Percentiles rank a stretch among this genome's conserved stretches.
phyloP scores from a whole-genome alignment of 345 rosid genomes.

The Arabidopsis arenosa region DNA sequence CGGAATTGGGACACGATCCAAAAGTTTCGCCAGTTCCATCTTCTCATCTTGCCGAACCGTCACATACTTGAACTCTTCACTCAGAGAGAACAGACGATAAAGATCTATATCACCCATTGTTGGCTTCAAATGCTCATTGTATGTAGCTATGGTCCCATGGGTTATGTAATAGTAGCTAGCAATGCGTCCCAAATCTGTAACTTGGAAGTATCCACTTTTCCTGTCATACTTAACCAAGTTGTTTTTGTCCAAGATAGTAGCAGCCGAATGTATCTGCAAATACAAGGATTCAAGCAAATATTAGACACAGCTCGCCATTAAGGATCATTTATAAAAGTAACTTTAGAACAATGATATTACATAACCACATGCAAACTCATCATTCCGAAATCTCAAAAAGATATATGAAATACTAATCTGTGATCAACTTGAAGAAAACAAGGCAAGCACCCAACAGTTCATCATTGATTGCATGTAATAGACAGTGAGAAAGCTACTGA shows the following conservation, averaged over 20 bases:
- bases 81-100: constrained; percentile 79
- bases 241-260: constrained; percentile 83
- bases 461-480: constrained; percentile 24
- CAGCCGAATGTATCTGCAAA: constrained; percentile 89
- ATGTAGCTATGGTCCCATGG: constrained; percentile 93
- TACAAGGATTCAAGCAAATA: not conserved
- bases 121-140: constrained; percentile 93
- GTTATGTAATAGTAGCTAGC: constrained; percentile 93
- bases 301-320: constrained; percentile 23
- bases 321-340: not conserved
- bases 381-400: constrained; percentile 5
- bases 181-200: constrained; percentile 98
- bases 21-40: constrained; percentile 94
- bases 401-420: constrained; percentile 19
- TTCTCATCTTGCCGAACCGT: constrained; percentile 98
- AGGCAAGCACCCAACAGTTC: constrained; percentile 20
- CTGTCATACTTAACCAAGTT: constrained; percentile 89
- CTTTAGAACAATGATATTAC: constrained; percentile 1
- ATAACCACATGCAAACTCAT: constrained; percentile 26
- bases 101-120: constrained; percentile 98
- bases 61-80: constrained; percentile 95
- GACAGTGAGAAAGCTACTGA: constrained; percentile 22
- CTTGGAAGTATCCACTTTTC: constrained; percentile 97
- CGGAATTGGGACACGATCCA: constrained; percentile 95
- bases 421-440: constrained; percentile 14